Evolutionary conservation across 2,329 filamentous ascomycete genomes (phyloP).

Genomic region (Claviceps maximensis): DNA sequence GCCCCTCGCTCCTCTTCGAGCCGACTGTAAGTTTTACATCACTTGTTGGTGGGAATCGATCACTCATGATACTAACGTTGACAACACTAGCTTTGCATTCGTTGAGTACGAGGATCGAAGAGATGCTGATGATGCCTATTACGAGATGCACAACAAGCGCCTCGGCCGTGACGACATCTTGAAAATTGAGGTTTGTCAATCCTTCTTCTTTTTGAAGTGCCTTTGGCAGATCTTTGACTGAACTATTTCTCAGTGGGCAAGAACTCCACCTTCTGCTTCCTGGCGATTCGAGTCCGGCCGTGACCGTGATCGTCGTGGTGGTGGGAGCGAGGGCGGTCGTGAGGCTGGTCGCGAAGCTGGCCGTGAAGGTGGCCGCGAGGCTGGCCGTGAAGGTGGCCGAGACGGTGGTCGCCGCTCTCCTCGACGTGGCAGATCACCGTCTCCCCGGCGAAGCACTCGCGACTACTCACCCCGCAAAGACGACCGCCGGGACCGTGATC

Average conservation of each 20-base stretch:
- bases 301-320: constrained; percentile 51
- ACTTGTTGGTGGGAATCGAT: background rate
- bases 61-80: constrained; percentile 2
- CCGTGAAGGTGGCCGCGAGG: constrained; percentile 21
- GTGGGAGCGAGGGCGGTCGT: constrained; percentile 10
- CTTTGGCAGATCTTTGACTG: background rate
- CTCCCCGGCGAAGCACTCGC: constrained; percentile 61
- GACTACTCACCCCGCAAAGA: constrained; percentile 85
- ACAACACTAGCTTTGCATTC: constrained; percentile 64
- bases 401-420: constrained; percentile 42
- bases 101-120: constrained; percentile 98
- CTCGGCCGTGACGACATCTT: constrained; percentile 88
- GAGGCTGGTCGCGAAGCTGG: constrained; percentile 56
- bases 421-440: constrained; percentile 60
- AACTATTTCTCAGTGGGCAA: constrained; percentile 64
- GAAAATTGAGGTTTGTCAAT: constrained; percentile 80
- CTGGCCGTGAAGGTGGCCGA: constrained; percentile 7
- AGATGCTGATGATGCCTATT: constrained; percentile 96
- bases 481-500: constrained; percentile 68
- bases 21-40: constrained; percentile 63
- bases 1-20: constrained; percentile 87
- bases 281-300: constrained; percentile 95
- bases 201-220: background rate
- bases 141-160: constrained; percentile 99
- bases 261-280: constrained; percentile 91